These are phyloP conservation scores for Cladorrhinum samala DNA, from an alignment of 495 filamentous ascomycete genomes.

Conservation along the genomic window DNA sequence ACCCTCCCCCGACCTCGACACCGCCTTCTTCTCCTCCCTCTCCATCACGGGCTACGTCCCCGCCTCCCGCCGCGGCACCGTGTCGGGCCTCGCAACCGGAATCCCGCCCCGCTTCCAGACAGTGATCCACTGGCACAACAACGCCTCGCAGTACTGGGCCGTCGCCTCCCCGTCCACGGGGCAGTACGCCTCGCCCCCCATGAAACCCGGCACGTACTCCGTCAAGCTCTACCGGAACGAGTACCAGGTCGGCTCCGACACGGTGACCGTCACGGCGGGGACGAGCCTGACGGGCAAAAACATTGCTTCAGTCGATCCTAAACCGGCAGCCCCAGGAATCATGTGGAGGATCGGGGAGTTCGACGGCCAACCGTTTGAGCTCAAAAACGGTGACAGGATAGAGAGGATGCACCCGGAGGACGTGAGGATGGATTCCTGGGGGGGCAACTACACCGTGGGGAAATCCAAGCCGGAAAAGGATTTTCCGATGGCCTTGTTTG, in stretches of 20 bases:
- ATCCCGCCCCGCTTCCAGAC: conserved; percentile 40
- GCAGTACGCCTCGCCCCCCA: conserved; percentile 51
- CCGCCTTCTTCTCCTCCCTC: conserved; percentile 49
- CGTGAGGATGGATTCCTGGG: conserved; percentile 50
- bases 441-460: conserved; percentile 48
- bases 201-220: conserved; percentile 60
- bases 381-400: conserved; percentile 54
- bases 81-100: conserved; percentile 47
- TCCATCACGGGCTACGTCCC: conserved; percentile 50
- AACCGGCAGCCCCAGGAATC: conserved; percentile 37
- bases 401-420: conserved; percentile 57
- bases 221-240: conserved; percentile 57
- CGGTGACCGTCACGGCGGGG: conserved; percentile 44
- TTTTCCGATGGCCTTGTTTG: conserved; percentile 59
- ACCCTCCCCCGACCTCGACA: conserved; percentile 40
- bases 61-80: conserved; percentile 40
- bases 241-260: conserved; percentile 41
- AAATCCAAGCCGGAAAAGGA: conserved; percentile 34
- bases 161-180: conserved; percentile 40
- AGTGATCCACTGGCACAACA: conserved; percentile 60
- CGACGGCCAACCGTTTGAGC: conserved; percentile 52
- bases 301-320: conserved; percentile 42
- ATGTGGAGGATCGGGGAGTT: conserved; percentile 55
- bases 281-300: conserved; percentile 38
- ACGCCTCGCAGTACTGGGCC: conserved; percentile 56